Evolutionary conservation across 805 yeast genomes (phyloP), one percentile per base, ranked within the genome.

Genomic region (Schwanniomyces vanrijiae): DNA sequence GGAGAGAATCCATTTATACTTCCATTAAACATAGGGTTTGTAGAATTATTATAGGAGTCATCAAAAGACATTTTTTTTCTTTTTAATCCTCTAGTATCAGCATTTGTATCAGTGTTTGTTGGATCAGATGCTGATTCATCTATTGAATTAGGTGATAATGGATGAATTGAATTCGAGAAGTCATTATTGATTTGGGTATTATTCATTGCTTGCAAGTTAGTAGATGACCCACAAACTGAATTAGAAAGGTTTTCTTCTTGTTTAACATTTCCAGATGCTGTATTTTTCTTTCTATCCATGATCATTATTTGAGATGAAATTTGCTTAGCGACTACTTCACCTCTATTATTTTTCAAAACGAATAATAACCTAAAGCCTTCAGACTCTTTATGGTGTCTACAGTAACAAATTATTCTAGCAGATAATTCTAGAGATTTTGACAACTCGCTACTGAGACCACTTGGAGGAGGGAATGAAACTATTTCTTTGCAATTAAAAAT

Each of bases 321-420:
- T 18, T 82, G 81, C 56, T 84, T 84, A 5, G 91, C 97, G 14
- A 92, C 76, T 4, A 90, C 75, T 20, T 76, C 72, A 19, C 84
- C 86, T 7, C 72, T 60, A 46, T 72, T 61, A 63, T 91, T 83
- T 51, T 81, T 84, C 42, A 92, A 60, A 3, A 86, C 80, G 51
- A 88, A 81, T 40, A 88, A 67, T 34, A 88, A 70, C 59, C 81
- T 82, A 71, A 91, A 92, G 1, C 99, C 99, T 35, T 78, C 78
- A n/a, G 84, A 73, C 52, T 91, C 96, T 54, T 83, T 82, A 66
- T 94, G 99, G 66, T 94, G 99, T 54, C 98, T 82, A 69, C 98
- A 94, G 64, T 94, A 92, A 66, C 99, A 92, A 8, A 92, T 92
- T 37, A 94, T 82, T 66, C 99, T 81, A 20, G 96, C 80, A 31